Evolutionary conservation across 805 yeast species (phyloP).

Genomic region (Debaryomyces castellii): DNA sequence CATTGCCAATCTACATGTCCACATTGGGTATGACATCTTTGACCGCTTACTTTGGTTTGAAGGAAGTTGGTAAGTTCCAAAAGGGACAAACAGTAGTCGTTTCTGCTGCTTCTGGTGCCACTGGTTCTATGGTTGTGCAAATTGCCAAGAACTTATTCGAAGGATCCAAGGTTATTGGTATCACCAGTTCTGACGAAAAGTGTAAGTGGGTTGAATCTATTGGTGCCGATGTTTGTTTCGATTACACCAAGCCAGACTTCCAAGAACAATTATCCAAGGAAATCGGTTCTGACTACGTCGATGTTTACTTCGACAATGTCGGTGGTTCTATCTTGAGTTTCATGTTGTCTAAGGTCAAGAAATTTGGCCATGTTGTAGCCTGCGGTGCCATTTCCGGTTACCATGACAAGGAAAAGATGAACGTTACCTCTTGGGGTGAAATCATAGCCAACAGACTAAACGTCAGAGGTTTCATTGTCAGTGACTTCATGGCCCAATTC

Average conservation of each 20-base stretch:
- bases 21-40: conserved; percentile 57
- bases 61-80: conserved; percentile 46
- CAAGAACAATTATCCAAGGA: conserved; percentile 21
- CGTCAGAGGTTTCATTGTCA: conserved; percentile 53
- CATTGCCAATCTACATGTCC: conserved; percentile 46
- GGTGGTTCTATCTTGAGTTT: conserved; percentile 59
- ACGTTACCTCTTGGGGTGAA: conserved; percentile 38
- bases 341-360: conserved; percentile 38
- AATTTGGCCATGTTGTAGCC: conserved; percentile 48
- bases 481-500: conserved; percentile 35
- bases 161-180: conserved; percentile 57
- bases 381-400: conserved; percentile 66
- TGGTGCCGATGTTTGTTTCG: conserved; percentile 53
- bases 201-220: conserved; percentile 51
- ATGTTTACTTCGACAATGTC: conserved; percentile 60
- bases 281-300: conserved; percentile 49
- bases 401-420: conserved; percentile 39
- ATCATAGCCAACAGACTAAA: conserved; percentile 52
- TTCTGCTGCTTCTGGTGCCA: conserved; percentile 75
- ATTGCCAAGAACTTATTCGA: conserved; percentile 52
- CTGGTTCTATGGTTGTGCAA: conserved; percentile 61
- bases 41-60: conserved; percentile 60
- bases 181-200: conserved; percentile 61
- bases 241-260: conserved; percentile 38
- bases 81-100: conserved; percentile 49